A percentile compares a stretch with the other conserved stretches of the same genome.
Evolutionary conservation across 495 filamentous ascomycete species (phyloP).

Genomic region (Neurospora tetrasperma): DNA sequence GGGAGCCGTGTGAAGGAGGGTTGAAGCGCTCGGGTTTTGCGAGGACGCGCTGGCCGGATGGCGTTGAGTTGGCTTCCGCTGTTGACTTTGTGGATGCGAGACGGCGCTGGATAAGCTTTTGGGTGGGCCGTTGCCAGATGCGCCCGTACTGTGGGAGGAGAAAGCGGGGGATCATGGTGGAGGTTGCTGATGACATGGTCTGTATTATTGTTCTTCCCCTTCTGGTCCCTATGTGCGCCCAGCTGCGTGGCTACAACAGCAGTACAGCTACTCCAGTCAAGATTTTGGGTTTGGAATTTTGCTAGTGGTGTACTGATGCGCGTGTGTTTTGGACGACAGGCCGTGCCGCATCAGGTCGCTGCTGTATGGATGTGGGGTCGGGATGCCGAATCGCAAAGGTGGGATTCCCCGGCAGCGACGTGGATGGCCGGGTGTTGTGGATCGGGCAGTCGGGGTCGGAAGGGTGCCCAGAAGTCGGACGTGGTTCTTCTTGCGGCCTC

Average conservation of each 20-base stretch:
- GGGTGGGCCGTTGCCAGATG: slow-evolving; percentile 30
- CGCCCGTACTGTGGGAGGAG: slow-evolving; percentile 39
- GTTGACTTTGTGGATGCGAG: not conserved
- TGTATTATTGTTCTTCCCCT: not conserved
- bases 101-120: not conserved
- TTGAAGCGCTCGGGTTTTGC: slow-evolving; percentile 74
- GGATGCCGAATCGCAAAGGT: not conserved
- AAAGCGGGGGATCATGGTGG: slow-evolving; percentile 41
- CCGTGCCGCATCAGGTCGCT: not conserved
- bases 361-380: not conserved
- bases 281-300: not conserved
- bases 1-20: slow-evolving; percentile 70
- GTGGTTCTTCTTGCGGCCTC: slow-evolving; percentile 11
- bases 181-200: slow-evolving; percentile 27
- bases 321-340: not conserved
- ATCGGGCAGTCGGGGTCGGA: not conserved
- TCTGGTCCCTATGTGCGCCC: not conserved
- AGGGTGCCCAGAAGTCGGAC: not conserved
- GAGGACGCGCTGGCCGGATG: slow-evolving; percentile 41
- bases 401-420: not conserved
- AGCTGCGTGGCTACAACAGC: not conserved
- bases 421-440: not conserved
- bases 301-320: not conserved
- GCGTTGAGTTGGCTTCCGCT: slow-evolving; percentile 2
- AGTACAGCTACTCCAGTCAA: not conserved